Conservation (phyloP, 129 eudicot genomes). For the Artemisia argyi region DNA sequence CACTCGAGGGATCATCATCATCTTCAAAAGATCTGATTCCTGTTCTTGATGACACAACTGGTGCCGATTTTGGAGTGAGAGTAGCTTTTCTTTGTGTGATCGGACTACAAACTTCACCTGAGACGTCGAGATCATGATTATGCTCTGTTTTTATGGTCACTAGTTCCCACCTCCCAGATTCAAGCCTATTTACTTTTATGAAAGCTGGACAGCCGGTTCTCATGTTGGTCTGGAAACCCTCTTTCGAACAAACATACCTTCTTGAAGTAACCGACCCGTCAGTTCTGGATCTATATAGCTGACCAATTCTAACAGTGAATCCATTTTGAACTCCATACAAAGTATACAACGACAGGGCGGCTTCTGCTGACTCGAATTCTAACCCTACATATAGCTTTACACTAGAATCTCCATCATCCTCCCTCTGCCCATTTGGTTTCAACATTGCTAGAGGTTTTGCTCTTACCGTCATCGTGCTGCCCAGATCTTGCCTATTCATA, state of each 20-base stretch:
- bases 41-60: constrained; percentile 53
- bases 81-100: constrained; percentile 52
- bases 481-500: constrained; percentile 65
- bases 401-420: constrained; percentile 57
- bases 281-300: constrained; percentile 69
- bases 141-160: constrained; percentile 82
- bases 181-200: constrained; percentile 71
- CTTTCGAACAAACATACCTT: constrained; percentile 77
- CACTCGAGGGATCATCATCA: constrained; percentile 67
- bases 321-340: constrained; percentile 65
- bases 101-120: constrained; percentile 55
- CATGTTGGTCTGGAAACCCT: constrained; percentile 76
- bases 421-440: constrained; percentile 48
- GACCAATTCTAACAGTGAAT: constrained; percentile 76
- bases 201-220: constrained; percentile 90
- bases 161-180: constrained; percentile 78
- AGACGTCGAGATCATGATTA: constrained; percentile 69
- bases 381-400: constrained; percentile 69
- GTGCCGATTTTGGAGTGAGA: constrained; percentile 48
- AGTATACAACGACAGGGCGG: constrained; percentile 72
- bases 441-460: constrained; percentile 43
- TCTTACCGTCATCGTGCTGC: constrained; percentile 57
- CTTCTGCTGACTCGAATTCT: constrained; percentile 79
- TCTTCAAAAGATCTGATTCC: constrained; percentile 82
- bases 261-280: constrained; percentile 79